Conservation (phyloP, 805 yeast genomes). For the Zygosaccharomyces bisporus region DNA sequence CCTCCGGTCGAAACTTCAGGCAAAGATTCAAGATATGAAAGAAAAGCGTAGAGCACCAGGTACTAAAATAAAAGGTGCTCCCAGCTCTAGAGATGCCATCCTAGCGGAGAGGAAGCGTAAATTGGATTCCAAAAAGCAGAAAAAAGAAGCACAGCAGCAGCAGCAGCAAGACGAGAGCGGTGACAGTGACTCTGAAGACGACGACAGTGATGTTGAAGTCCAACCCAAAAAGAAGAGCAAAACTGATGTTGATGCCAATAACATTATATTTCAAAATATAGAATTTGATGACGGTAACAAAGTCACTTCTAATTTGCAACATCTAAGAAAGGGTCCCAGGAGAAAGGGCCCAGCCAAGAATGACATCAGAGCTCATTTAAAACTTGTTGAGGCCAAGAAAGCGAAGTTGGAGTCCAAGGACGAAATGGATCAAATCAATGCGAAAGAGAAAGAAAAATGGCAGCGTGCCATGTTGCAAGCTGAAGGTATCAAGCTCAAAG, state of each 20-base stretch:
- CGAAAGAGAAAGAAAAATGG: conserved; percentile 80
- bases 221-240: conserved; percentile 34
- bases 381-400: conserved; percentile 69
- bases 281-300: conserved; percentile 77
- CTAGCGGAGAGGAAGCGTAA: conserved; percentile 58
- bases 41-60: conserved; percentile 93
- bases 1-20: conserved; percentile 74
- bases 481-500: conserved; percentile 83
- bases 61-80: conserved; percentile 72
- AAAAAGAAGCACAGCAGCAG: conserved; percentile 34
- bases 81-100: conserved; percentile 77
- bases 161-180: conserved; percentile 35
- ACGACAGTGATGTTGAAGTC: conserved; percentile 22
- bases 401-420: conserved; percentile 56
- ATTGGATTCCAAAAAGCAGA: conserved; percentile 35
- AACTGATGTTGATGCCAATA: conserved; percentile 35
- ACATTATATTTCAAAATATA: conserved; percentile 67
- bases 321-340: conserved; percentile 47
- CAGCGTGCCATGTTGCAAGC: conserved; percentile 75
- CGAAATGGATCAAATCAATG: conserved; percentile 53
- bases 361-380: conserved; percentile 80
- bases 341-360: conserved; percentile 81
- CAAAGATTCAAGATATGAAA: conserved; percentile 62
- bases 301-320: conserved; percentile 67
- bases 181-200: conserved; percentile 35